Percentiles rank a stretch among this genome's conserved stretches.
phyloP scores from a whole-genome alignment of 2,329 filamentous ascomycete species.

The Teratosphaeria nubilosa region DNA sequence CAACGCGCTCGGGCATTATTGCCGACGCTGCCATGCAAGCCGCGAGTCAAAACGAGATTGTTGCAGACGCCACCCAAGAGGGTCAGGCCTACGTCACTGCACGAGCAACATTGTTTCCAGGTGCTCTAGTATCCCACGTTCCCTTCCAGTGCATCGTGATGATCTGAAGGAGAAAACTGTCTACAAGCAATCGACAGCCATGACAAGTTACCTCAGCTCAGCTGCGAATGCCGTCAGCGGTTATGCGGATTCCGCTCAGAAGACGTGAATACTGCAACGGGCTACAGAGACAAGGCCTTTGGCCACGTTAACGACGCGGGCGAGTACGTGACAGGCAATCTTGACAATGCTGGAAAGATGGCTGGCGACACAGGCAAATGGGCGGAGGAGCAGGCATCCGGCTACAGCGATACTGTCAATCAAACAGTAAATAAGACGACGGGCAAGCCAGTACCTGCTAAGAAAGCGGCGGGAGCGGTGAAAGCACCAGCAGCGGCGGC shows the following conservation, averaged over 20 bases:
- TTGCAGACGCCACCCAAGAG: too few relatives aligned
- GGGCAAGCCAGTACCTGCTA: conserved; percentile 3
- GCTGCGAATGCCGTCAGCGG: conserved; percentile 4
- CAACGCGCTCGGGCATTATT: too few relatives aligned
- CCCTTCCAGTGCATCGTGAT: too few relatives aligned
- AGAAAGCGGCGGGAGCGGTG: conserved; percentile 2
- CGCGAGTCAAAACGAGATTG: too few relatives aligned
- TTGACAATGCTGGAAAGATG: conserved; percentile 7
- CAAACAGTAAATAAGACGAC: conserved; percentile 2
- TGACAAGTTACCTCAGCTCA: background rate
- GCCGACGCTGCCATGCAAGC: too few relatives aligned
- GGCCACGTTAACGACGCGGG: conserved; percentile 9
- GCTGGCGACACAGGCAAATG: conserved; percentile 6
- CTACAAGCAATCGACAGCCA: background rate
- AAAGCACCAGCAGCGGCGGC: conserved; percentile 1
- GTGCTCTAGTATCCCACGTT: too few relatives aligned
- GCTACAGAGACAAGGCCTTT: conserved; percentile 8
- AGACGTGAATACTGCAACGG: conserved; percentile 1
- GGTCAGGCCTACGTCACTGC: too few relatives aligned
- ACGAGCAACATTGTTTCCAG: too few relatives aligned
- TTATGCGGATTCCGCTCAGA: conserved; percentile 3
- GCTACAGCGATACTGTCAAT: conserved; percentile 7
- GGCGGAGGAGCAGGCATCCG: conserved; percentile 5
- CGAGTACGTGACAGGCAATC: conserved; percentile 9
- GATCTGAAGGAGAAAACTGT: background rate